Evolutionary conservation across 2,329 filamentous ascomycete genomes (phyloP), one percentile per base, ranked within the genome.

Genomic region (Thermoascus crustaceus): DNA sequence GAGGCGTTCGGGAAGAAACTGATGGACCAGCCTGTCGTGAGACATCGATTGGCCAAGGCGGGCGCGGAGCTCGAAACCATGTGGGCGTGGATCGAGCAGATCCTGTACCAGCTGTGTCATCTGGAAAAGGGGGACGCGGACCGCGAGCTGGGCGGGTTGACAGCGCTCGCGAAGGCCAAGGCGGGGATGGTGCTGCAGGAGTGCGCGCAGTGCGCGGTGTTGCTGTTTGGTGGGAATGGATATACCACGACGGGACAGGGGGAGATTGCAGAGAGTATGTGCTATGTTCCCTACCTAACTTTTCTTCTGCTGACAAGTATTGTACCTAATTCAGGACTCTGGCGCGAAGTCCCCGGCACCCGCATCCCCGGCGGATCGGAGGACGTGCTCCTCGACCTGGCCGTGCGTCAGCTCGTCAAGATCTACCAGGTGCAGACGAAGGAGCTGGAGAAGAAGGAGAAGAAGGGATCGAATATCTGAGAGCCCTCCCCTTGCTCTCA

Each of bases 151-250:
- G 83, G 82, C 1, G 83, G 83, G 0, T 57, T 85, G 49, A 85
- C 80, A 2, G 82, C 80, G 2, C 62, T 85, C 55, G 73, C 75
- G 9, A 87, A 88, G 61, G 82, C 82, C 1, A 78, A 85, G 49
- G 72, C 75, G 0, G 83, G 77, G 1, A 80, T 82, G 44, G 80
- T 86, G 8, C 48, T 86, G 29, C 79, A 82, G 43, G 78, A 83
- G 53, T 83, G 80, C 52, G 79, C 81, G 3, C 73, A 80, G 47
- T 76, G 72, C 35, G 80, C 82, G 1, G 72, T 84, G 30, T 56
- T 86, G 37, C 57, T 87, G 16, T 85, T 86, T 54, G 82, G 82
- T 3, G 82, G 83, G 2, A 83, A 80, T 52, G 82, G 82, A 0
- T 84, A 76, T 47, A 85, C 82, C 0, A 72, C 71, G 42, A 72